Conservation (phyloP, 192 early-diverging fungal species). For the Gryganskiella cystojenkinii region DNA sequence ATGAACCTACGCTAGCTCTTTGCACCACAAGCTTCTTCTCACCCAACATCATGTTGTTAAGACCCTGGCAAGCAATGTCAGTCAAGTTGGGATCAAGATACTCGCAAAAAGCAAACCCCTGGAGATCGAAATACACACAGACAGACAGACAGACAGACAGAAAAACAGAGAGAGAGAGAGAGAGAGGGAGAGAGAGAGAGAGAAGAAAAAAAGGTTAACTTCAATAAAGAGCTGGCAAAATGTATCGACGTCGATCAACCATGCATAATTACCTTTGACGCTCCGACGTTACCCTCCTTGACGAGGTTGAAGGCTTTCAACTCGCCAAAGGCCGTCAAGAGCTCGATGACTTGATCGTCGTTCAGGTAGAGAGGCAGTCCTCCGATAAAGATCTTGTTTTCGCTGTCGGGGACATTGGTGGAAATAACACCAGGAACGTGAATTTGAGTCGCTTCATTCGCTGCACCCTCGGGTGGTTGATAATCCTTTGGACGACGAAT, state of each 20-base stretch:
- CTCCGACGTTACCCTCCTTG: constrained; percentile 77
- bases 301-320: constrained; percentile 94
- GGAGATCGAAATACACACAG: too few species aligned
- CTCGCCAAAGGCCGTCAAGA: constrained; percentile 94
- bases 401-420: constrained; percentile 90
- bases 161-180: neutral
- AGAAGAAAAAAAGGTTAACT: neutral
- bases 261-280: constrained; percentile 72
- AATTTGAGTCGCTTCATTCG: constrained; percentile 62
- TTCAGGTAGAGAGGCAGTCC: constrained; percentile 89
- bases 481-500: constrained; percentile 98
- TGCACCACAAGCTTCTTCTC: constrained; percentile 95
- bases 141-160: too few species aligned
- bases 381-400: constrained; percentile 95
- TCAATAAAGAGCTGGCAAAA: neutral
- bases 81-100: constrained; percentile 89
- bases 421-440: constrained; percentile 84
- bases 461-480: constrained; percentile 65
- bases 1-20: constrained; percentile 88
- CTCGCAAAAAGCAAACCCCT: constrained; percentile 98
- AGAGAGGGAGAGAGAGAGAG: neutral
- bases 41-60: constrained; percentile 96
- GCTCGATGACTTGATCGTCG: constrained; percentile 94
- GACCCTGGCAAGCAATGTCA: constrained; percentile 93
- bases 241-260: neutral